These are phyloP conservation scores for Dentipellis fragilis DNA, from an alignment of 768 basidiomycete genomes.

Conservation along the genomic window DNA sequence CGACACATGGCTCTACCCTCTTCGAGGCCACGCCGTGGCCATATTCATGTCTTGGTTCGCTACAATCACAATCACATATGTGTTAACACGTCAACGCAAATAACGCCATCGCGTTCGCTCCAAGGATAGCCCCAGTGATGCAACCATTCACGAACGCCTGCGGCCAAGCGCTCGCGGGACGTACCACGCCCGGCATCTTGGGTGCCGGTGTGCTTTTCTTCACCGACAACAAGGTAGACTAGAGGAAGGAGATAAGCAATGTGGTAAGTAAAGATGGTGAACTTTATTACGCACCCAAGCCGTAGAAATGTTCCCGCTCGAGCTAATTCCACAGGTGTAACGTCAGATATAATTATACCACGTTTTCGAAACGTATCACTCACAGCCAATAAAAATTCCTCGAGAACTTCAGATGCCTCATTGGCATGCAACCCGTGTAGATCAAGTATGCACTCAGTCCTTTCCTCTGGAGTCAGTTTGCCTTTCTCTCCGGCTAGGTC, in stretches of 20 bases:
- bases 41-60: slow-evolving; percentile 8
- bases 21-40: slow-evolving; percentile 8
- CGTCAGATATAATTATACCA: neutral
- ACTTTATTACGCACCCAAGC: slow-evolving; percentile 47
- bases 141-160: slow-evolving; percentile 84
- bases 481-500: slow-evolving; percentile 39
- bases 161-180: slow-evolving; percentile 72
- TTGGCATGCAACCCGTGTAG: slow-evolving; percentile 90
- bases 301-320: slow-evolving; percentile 82
- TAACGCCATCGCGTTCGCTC: slow-evolving; percentile 84
- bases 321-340: slow-evolving; percentile 33
- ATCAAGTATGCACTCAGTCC: slow-evolving; percentile 82
- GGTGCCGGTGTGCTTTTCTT: slow-evolving; percentile 93
- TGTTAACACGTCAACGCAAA: slow-evolving; percentile 81
- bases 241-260: neutral
- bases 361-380: slow-evolving; percentile 23
- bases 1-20: neutral
- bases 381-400: slow-evolving; percentile 81
- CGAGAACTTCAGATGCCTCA: slow-evolving; percentile 86
- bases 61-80: slow-evolving; percentile 30
- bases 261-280: neutral
- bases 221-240: slow-evolving; percentile 89
- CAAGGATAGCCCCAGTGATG: slow-evolving; percentile 95
- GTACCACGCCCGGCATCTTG: slow-evolving; percentile 77
- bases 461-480: slow-evolving; percentile 69